phyloP scores from a whole-genome alignment of 345 rosid genomes.

The Sisymbrium irio region DNA sequence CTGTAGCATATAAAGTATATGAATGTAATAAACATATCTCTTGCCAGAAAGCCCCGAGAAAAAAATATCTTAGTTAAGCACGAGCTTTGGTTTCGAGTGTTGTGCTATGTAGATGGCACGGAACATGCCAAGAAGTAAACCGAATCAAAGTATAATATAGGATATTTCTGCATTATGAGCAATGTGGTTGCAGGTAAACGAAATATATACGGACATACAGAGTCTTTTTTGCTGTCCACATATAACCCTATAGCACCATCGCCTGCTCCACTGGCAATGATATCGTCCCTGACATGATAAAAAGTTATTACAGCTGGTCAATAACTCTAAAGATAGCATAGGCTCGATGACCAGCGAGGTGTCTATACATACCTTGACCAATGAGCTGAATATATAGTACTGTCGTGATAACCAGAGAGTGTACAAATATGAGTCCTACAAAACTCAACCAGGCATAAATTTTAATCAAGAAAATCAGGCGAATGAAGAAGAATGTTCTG shows the following conservation, averaged over 20 bases:
- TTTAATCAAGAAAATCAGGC: neutral
- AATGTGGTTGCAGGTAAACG: neutral
- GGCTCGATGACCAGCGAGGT: too few relatives aligned
- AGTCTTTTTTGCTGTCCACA: conserved; percentile 57
- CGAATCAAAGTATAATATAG: neutral
- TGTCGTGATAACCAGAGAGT: conserved; percentile 85
- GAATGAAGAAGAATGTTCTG: neutral
- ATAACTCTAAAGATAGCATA: too few relatives aligned
- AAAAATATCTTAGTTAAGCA: too few relatives aligned
- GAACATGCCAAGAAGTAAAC: neutral
- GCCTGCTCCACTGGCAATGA: conserved; percentile 89
- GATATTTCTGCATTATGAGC: neutral
- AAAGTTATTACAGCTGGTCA: too few relatives aligned
- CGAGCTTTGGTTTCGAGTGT: neutral
- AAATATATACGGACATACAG: conserved; percentile 35
- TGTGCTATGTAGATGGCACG: neutral
- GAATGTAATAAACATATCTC: neutral
- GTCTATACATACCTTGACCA: conserved; percentile 98
- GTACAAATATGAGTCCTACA: conserved; percentile 77
- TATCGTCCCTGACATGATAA: conserved; percentile 37
- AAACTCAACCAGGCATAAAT: conserved; percentile 14
- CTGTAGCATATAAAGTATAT: neutral
- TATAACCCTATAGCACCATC: conserved; percentile 82
- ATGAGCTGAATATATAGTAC: conserved; percentile 86
- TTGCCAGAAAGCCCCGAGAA: neutral